These are phyloP conservation scores for Stentor coeruleus DNA, from an alignment of 73 alveolate genomes.

Conservation along the genomic window DNA sequence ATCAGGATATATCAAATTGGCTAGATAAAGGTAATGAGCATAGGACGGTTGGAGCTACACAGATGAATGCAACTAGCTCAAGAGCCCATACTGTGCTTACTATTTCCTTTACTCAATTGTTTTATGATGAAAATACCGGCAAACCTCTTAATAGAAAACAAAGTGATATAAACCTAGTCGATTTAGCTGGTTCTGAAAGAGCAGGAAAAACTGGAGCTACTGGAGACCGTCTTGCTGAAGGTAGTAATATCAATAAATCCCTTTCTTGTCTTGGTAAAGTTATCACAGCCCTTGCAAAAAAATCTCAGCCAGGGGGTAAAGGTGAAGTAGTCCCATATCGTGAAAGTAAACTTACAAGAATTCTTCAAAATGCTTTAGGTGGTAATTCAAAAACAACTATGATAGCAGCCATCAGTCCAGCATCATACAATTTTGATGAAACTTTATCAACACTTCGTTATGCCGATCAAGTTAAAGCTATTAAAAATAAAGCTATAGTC, in stretches of 20 bases:
- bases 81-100: constrained; percentile 88
- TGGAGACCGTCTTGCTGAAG: constrained; percentile 87
- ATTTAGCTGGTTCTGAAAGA: constrained; percentile 98
- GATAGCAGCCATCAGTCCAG: constrained; percentile 96
- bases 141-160: constrained; percentile 49
- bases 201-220: constrained; percentile 87
- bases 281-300: constrained; percentile 80
- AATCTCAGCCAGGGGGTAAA: constrained; percentile 53
- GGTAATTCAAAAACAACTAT: constrained; percentile 94
- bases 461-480: constrained; percentile 93
- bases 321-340: constrained; percentile 90
- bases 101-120: constrained; percentile 62
- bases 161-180: constrained; percentile 92
- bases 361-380: constrained; percentile 93
- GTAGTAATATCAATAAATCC: constrained; percentile 88
- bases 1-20: constrained; percentile 76
- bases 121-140: constrained; percentile 31
- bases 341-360: constrained; percentile 91
- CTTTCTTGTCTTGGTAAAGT: constrained; percentile 82
- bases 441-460: constrained; percentile 90
- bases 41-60: constrained; percentile 91
- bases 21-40: constrained; percentile 94
- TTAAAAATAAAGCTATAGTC: constrained; percentile 84
- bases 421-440: constrained; percentile 89
- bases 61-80: constrained; percentile 88